Evolutionary conservation across 2,329 filamentous ascomycete species (phyloP).

Genomic region (Coniochaeta pulveracea): DNA sequence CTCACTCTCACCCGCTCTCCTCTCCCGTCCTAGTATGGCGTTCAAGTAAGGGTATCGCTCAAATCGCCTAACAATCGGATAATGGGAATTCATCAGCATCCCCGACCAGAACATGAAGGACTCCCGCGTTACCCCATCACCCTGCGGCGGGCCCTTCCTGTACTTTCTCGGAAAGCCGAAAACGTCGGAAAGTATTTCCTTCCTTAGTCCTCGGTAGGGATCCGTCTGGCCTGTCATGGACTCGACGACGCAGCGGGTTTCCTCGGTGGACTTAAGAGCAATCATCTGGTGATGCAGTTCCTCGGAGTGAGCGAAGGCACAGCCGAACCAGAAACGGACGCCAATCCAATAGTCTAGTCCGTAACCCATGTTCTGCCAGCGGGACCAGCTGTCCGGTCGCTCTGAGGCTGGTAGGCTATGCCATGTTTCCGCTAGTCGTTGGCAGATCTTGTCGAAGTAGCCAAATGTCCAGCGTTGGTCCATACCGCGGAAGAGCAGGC

Average conservation of each 20-base stretch:
- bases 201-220: slow-evolving; percentile 9
- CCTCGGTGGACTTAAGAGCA: slow-evolving; percentile 11
- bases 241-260: slow-evolving; percentile 14
- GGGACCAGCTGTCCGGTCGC: slow-evolving; percentile 10
- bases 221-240: slow-evolving; percentile 10
- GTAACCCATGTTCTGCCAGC: slow-evolving; percentile 9
- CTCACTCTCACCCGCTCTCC: slow-evolving; percentile 13
- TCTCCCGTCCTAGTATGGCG: slow-evolving; percentile 10
- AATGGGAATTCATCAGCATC: slow-evolving; percentile 16
- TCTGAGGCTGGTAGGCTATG: slow-evolving; percentile 7
- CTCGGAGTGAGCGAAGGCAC: slow-evolving; percentile 17
- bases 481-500: slow-evolving; percentile 13
- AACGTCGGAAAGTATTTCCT: slow-evolving; percentile 10
- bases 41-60: slow-evolving; percentile 19
- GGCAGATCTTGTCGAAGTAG: slow-evolving; percentile 15
- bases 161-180: slow-evolving; percentile 13
- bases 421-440: slow-evolving; percentile 9
- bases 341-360: slow-evolving; percentile 16
- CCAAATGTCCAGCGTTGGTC: slow-evolving; percentile 15
- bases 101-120: slow-evolving; percentile 14
- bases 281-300: slow-evolving; percentile 6
- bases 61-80: slow-evolving; percentile 15
- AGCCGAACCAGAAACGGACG: slow-evolving; percentile 13
- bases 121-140: slow-evolving; percentile 10
- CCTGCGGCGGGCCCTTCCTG: slow-evolving; percentile 8